These are phyloP conservation scores for Phytophthora sojae DNA, from an alignment of 352 stramenopile genomes.

Conservation along the genomic window DNA sequence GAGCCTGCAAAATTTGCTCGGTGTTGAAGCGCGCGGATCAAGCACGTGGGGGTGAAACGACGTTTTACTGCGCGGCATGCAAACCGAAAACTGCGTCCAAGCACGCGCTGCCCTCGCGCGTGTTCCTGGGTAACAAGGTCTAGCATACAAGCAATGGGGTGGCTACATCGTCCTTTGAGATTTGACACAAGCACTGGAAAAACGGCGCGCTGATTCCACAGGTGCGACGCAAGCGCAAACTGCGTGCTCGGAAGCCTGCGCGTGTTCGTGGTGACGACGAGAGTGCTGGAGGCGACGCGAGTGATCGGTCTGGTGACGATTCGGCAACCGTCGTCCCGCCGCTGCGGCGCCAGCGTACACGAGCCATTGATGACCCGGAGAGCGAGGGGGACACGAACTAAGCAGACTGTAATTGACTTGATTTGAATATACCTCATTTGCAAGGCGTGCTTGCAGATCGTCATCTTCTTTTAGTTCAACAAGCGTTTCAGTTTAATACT, in stretches of 20 bases:
- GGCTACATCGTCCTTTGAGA: background rate
- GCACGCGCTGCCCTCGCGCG: background rate
- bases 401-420: background rate
- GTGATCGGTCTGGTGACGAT: background rate
- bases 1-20: background rate
- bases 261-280: background rate
- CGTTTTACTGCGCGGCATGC: slow-evolving; percentile 4
- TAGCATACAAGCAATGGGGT: slow-evolving; percentile 10
- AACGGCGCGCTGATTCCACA: background rate
- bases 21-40: background rate
- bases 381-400: background rate
- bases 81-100: slow-evolving; percentile 9
- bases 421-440: background rate
- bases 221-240: background rate
- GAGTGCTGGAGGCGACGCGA: background rate
- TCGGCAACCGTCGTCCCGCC: background rate
- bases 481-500: background rate
- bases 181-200: background rate
- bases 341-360: background rate
- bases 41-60: background rate
- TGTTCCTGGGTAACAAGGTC: slow-evolving; percentile 24
- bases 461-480: background rate
- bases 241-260: background rate
- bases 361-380: background rate
- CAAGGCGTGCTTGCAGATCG: background rate